Percentiles rank a stretch among this genome's conserved stretches.
Conservation (phyloP, 306 rosid species). For the Purshia tridentata region DNA sequence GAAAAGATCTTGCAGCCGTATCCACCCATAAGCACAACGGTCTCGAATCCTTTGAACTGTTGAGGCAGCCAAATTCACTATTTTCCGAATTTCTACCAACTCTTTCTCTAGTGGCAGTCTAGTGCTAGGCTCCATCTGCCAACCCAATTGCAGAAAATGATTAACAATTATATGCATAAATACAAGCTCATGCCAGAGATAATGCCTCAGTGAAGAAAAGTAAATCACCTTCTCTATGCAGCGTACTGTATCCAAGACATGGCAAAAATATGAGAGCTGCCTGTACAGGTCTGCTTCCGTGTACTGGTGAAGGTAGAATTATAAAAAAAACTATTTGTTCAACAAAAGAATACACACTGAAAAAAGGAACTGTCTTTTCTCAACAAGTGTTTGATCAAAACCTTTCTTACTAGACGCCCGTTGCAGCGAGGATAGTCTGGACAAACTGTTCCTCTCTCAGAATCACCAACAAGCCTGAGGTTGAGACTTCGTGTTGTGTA, state of each 20-base stretch:
- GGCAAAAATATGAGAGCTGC: conserved; percentile 83
- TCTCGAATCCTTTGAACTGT: conserved; percentile 62
- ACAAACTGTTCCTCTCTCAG: conserved; percentile 93
- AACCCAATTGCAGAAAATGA: conserved; percentile 10
- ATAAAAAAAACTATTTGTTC: not conserved
- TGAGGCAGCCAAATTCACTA: conserved; percentile 59
- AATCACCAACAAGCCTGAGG: conserved; percentile 74
- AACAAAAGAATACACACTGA: not conserved
- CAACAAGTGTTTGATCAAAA: conserved; percentile 32
- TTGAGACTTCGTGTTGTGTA: conserved; percentile 69
- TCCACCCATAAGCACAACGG: conserved; percentile 86
- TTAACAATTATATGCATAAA: not conserved
- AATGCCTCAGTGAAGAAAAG: not conserved
- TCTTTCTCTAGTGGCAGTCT: conserved; percentile 63
- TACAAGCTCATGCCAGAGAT: not conserved
- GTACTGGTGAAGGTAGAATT: conserved; percentile 48
- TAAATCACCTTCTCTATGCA: conserved; percentile 70
- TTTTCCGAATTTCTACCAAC: conserved; percentile 58
- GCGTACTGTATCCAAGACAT: conserved; percentile 60
- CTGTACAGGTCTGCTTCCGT: conserved; percentile 78
- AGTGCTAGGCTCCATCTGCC: conserved; percentile 57
- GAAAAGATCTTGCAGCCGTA: conserved; percentile 60
- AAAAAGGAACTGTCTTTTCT: not conserved
- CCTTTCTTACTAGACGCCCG: conserved; percentile 78
- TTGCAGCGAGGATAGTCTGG: conserved; percentile 90